Evolutionary conservation across 2,329 filamentous ascomycete species (phyloP), one percentile per base, ranked within the genome.

Genomic region (Hortaea sp.): DNA sequence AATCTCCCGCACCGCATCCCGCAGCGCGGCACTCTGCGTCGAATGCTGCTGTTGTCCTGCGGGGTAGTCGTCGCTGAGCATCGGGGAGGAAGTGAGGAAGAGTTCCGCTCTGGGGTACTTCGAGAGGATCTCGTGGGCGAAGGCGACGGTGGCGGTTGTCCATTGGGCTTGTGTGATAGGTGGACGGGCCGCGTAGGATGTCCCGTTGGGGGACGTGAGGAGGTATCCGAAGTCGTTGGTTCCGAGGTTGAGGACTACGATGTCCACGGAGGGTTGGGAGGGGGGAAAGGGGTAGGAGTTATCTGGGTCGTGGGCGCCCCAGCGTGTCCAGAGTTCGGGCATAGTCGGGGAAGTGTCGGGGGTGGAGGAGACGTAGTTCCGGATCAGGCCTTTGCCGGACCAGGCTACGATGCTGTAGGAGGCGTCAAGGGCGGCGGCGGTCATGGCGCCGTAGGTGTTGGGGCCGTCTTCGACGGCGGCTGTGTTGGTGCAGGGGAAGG

Each of bases 381-480:
- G 63, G 0, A 59, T 62, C 2, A 72, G 45, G 3, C 69, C 69
- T 52, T 69, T 70, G 39, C 68, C 68, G 70, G 32, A 35, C 9
- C n/a, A 35, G 1, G 69, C 69, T 5, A 72, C 59, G 38, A 71
- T 60, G 43, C 60, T 62, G 49, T 71, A 71, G 50, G 71, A 69
- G 32, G 68, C 69, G 7, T 55, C 55, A 20, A 72, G 55, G n/a
- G 61, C 60, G 5, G 57, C 54, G n/a, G 69, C 69, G 0, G 69
- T 64, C 1, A 71, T 58, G 1, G 64, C 68, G n/a, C 65, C 68
- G 44, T 71, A 72, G 4, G 68, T 70, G 46, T 63, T 62, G 10
- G 65, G 61, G 35, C 66, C 68, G 49, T 70, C 57, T 48, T 70
- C 63, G 2, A 69, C 46, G 5, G 57, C 56, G 3, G 69, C 67